phyloP scores from a whole-genome alignment of 371 early-diverging fungal genomes.

The Phascolomyces articulosus region DNA sequence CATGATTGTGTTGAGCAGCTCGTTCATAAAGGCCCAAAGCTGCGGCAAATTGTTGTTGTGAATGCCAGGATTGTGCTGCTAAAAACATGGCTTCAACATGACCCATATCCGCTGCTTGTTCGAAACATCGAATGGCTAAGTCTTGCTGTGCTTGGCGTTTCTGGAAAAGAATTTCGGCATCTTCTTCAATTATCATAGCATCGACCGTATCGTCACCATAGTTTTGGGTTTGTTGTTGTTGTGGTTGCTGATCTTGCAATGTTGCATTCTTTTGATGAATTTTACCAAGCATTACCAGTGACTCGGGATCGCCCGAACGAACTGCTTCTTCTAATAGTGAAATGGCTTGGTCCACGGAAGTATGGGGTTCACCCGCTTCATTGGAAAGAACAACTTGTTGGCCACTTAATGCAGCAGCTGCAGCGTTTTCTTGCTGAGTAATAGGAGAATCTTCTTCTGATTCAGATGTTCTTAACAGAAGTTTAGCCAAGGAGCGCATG shows the following conservation, averaged over 20 bases:
- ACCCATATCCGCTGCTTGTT: constrained; percentile 43
- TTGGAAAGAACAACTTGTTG: neutral
- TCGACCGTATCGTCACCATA: constrained; percentile 9
- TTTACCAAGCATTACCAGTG: constrained; percentile 38
- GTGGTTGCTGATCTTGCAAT: neutral
- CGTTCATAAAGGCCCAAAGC: constrained; percentile 43
- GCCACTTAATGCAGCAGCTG: neutral
- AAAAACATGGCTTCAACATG: constrained; percentile 44
- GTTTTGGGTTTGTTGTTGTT: constrained; percentile 9
- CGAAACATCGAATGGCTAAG: constrained; percentile 43
- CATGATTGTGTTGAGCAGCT: constrained; percentile 39
- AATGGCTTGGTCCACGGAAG: constrained; percentile 14
- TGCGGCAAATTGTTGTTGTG: constrained; percentile 50
- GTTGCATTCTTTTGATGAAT: constrained; percentile 25
- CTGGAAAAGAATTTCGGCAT: constrained; percentile 11
- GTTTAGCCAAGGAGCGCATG: constrained; percentile 27
- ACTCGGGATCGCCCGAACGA: constrained; percentile 37
- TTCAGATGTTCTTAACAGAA: constrained; percentile 14
- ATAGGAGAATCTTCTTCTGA: neutral
- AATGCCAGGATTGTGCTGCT: constrained; percentile 50
- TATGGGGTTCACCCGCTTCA: too few species aligned
- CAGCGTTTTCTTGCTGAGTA: neutral
- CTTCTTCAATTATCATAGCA: neutral
- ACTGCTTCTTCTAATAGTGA: constrained; percentile 26
- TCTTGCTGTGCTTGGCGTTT: constrained; percentile 40